Conservation (phyloP, 345 rosid species). For the Populus tremula region DNA sequence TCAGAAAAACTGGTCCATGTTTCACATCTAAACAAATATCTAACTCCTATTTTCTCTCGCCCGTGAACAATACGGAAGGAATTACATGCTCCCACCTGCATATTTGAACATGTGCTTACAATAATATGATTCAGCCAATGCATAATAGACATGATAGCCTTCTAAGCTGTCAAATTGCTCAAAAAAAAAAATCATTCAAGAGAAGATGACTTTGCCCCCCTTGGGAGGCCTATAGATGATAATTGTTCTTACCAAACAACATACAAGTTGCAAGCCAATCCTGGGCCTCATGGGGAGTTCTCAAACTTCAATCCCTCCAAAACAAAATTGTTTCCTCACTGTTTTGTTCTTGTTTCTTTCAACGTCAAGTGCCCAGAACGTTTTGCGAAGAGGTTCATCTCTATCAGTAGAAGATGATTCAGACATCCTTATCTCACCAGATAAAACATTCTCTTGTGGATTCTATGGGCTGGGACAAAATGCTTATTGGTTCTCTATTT, state of each 20-base stretch:
- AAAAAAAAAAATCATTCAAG: too few relatives aligned
- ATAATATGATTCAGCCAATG: too few relatives aligned
- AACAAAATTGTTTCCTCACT: background rate
- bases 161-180: too few relatives aligned
- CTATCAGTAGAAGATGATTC: slow-evolving; percentile 10
- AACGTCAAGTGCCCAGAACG: slow-evolving; percentile 9
- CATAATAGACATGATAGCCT: too few relatives aligned
- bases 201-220: too few relatives aligned
- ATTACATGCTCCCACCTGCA: too few relatives aligned
- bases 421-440: slow-evolving; percentile 27
- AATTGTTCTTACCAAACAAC: background rate
- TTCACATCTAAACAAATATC: too few relatives aligned
- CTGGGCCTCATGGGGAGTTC: background rate
- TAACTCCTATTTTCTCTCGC: too few relatives aligned
- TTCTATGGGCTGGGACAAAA: slow-evolving; percentile 28
- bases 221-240: background rate
- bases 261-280: background rate
- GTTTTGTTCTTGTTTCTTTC: slow-evolving; percentile 13
- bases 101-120: too few relatives aligned
- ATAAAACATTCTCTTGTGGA: slow-evolving; percentile 43
- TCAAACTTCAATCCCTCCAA: background rate
- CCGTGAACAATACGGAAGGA: too few relatives aligned
- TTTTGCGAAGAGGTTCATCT: slow-evolving; percentile 17
- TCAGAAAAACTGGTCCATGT: too few relatives aligned
- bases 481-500: slow-evolving; percentile 23